A percentile compares a stretch with the other conserved stretches of the same genome.
Evolutionary conservation across 2,329 filamentous ascomycete genomes (phyloP).

Genomic region (Geosmithia morbida): DNA sequence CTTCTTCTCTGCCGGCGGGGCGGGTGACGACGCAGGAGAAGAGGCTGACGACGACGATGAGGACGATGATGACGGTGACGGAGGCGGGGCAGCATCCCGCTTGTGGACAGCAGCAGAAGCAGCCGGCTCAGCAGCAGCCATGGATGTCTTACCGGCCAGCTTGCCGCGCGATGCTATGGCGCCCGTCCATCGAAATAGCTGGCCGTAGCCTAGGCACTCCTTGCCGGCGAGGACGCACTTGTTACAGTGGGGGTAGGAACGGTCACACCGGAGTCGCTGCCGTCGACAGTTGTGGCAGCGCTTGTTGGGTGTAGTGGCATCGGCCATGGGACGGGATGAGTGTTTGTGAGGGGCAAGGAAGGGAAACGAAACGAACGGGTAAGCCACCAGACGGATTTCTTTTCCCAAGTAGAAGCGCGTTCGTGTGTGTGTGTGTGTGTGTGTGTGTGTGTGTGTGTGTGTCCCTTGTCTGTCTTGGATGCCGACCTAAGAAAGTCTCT

Average conservation of each 20-base stretch:
- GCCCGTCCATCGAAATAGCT: constrained; percentile 36
- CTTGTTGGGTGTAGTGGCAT: constrained; percentile 11
- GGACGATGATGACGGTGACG: neutral
- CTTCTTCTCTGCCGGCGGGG: neutral
- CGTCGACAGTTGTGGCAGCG: constrained; percentile 40
- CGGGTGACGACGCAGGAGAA: neutral
- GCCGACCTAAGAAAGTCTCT: neutral
- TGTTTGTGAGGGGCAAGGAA: neutral
- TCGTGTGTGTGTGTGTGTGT: too few relatives aligned
- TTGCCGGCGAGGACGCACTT: constrained; percentile 32
- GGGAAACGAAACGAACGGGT: too few relatives aligned
- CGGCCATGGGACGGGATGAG: neutral
- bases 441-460: too few relatives aligned
- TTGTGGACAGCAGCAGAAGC: neutral
- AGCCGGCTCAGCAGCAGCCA: constrained; percentile 8
- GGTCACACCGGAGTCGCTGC: constrained; percentile 36
- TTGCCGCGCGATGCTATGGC: constrained; percentile 27
- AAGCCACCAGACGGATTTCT: too few relatives aligned
- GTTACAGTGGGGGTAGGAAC: constrained; percentile 32
- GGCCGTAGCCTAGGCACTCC: constrained; percentile 38
- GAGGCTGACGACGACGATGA: neutral
- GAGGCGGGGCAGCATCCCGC: neutral
- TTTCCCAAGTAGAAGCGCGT: too few relatives aligned
- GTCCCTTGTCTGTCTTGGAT: too few relatives aligned
- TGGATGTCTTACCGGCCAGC: constrained; percentile 23